Conservation (phyloP, 805 yeast species). For the Cyberlindnera veronae region DNA sequence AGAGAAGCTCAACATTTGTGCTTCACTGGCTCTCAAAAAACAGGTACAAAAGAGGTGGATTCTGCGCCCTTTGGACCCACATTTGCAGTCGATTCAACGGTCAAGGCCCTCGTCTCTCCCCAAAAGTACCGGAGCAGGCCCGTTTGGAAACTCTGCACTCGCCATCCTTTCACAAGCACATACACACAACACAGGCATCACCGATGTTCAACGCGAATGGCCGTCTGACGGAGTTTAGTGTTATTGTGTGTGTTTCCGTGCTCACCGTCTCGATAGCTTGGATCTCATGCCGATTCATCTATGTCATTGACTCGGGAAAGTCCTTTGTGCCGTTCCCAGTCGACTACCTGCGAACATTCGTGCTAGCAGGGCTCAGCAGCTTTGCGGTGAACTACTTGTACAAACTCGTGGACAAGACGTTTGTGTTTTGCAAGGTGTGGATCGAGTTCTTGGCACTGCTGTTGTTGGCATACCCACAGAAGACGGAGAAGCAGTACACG, state of each 20-base stretch:
- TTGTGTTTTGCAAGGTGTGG: conserved; percentile 34
- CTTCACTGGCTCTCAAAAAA: too few species aligned
- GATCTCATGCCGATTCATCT: conserved; percentile 6
- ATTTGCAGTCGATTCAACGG: too few species aligned
- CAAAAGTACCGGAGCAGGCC: too few species aligned
- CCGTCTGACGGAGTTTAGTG: conserved; percentile 4
- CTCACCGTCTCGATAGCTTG: background rate
- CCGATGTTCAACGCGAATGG: background rate
- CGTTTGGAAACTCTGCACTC: too few species aligned
- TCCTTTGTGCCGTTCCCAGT: conserved; percentile 34
- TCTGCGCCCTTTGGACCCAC: too few species aligned
- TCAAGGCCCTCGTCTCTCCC: too few species aligned
- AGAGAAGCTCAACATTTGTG: too few species aligned
- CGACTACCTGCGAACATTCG: conserved; percentile 37
- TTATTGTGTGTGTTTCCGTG: background rate
- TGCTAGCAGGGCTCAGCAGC: conserved; percentile 35
- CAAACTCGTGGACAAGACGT: conserved; percentile 29
- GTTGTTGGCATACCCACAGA: conserved; percentile 39
- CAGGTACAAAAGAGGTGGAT: too few species aligned
- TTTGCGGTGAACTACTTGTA: conserved; percentile 25
- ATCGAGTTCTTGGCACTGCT: conserved; percentile 33
- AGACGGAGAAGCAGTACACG: conserved; percentile 24
- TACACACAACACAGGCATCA: too few species aligned
- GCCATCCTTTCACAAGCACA: too few species aligned
- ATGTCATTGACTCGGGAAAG: conserved; percentile 11